phyloP scores from a whole-genome alignment of 495 filamentous ascomycete genomes.

The Annulohypoxylon nitens region DNA sequence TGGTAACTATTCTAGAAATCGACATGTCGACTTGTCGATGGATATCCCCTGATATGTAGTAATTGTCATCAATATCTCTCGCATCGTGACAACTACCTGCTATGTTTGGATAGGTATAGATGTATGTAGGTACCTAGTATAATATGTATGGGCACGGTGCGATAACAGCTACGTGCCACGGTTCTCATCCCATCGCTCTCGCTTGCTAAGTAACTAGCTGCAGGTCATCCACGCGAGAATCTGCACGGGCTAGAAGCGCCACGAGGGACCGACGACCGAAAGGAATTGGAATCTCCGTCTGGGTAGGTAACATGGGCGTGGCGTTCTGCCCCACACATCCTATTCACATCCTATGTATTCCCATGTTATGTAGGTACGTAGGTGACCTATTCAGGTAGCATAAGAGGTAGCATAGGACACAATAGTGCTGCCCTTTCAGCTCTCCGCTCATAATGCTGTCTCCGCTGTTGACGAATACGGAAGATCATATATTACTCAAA shows the following conservation, averaged over 20 bases:
- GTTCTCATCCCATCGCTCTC: slow-evolving; percentile 19
- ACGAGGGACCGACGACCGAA: slow-evolving; percentile 47
- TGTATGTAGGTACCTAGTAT: not conserved
- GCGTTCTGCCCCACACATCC: slow-evolving; percentile 42
- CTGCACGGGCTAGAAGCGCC: slow-evolving; percentile 47
- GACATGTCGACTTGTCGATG: slow-evolving; percentile 12
- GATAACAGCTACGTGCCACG: slow-evolving; percentile 35
- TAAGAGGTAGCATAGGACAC: slow-evolving; percentile 1
- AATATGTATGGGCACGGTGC: slow-evolving; percentile 25
- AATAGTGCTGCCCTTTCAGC: slow-evolving; percentile 28
- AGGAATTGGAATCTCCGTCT: slow-evolving; percentile 50
- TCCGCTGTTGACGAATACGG: slow-evolving; percentile 43
- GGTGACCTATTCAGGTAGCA: slow-evolving; percentile 4
- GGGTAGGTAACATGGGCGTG: slow-evolving; percentile 47
- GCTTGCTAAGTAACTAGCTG: slow-evolving; percentile 32
- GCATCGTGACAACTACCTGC: slow-evolving; percentile 4
- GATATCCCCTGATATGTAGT: slow-evolving; percentile 1
- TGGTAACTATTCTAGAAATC: slow-evolving; percentile 2
- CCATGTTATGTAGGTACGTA: not conserved
- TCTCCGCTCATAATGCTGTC: slow-evolving; percentile 31
- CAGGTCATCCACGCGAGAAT: slow-evolving; percentile 50
- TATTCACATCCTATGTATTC: slow-evolving; percentile 6
- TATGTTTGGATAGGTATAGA: not conserved
- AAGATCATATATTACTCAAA: slow-evolving; percentile 35
- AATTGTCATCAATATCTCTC: slow-evolving; percentile 19